These are phyloP conservation scores for Camelina laxa DNA, from an alignment of 345 rosid genomes.

Conservation along the genomic window DNA sequence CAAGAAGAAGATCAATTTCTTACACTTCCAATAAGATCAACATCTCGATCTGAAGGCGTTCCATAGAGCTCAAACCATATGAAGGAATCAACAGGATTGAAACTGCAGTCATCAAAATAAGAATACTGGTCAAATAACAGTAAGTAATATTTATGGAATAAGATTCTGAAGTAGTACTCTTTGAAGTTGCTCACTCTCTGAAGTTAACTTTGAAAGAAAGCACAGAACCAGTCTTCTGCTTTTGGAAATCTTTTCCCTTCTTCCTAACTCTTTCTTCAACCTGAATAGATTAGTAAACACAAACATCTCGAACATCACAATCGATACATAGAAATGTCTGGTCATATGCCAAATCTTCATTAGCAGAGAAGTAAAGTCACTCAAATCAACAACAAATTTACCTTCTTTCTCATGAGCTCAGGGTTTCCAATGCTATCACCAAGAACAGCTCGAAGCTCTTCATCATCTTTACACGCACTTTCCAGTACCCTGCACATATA, in stretches of 20 bases:
- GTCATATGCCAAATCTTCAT: neutral
- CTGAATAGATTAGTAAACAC: conserved; percentile 44
- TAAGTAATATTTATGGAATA: neutral
- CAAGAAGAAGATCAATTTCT: conserved; percentile 38
- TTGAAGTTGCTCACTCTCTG: conserved; percentile 65
- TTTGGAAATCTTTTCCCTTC: conserved; percentile 77
- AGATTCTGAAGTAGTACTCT: conserved; percentile 16
- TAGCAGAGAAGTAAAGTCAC: neutral
- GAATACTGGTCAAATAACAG: neutral
- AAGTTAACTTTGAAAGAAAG: conserved; percentile 92
- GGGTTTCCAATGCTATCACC: conserved; percentile 94
- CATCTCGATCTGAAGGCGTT: conserved; percentile 83
- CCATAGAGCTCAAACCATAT: conserved; percentile 92
- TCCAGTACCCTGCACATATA: conserved; percentile 63
- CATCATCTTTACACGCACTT: conserved; percentile 77
- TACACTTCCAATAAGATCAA: conserved; percentile 82
- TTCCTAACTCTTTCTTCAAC: conserved; percentile 76
- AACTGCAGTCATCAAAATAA: conserved; percentile 52
- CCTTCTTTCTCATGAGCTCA: conserved; percentile 85
- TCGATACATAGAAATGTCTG: conserved; percentile 30
- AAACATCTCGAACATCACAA: conserved; percentile 8
- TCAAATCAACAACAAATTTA: conserved; percentile 1
- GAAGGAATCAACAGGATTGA: conserved; percentile 80
- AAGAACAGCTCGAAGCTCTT: conserved; percentile 81
- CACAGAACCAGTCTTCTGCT: conserved; percentile 81